A percentile compares a stretch with the other conserved stretches of the same genome.
phyloP scores from a whole-genome alignment of 768 basidiomycete genomes.

The Boletus pseudopeckii region DNA sequence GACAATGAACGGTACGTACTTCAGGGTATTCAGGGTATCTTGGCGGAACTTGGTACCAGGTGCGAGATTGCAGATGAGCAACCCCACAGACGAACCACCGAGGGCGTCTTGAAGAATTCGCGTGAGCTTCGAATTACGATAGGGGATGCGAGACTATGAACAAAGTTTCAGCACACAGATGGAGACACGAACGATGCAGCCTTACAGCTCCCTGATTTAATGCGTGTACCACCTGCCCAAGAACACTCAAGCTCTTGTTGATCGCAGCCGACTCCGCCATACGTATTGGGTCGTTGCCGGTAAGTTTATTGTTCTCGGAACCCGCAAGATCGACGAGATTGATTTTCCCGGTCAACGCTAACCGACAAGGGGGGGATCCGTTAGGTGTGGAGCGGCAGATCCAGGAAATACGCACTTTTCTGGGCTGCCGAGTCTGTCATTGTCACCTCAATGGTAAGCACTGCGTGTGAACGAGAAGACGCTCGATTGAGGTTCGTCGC shows the following conservation, averaged over 20 bases:
- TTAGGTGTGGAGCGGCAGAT: not conserved
- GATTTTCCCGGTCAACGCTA: constrained; percentile 72
- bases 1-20: constrained; percentile 43
- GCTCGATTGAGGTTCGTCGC: constrained; percentile 80
- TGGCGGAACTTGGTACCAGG: constrained; percentile 79
- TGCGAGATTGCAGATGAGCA: constrained; percentile 85
- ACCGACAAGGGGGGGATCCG: not conserved
- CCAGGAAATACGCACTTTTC: constrained; percentile 42
- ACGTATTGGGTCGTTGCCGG: constrained; percentile 82
- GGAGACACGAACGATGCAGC: not conserved
- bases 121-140: constrained; percentile 87
- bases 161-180: constrained; percentile 6
- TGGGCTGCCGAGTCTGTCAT: constrained; percentile 51
- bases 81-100: constrained; percentile 73
- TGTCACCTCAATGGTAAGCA: constrained; percentile 69
- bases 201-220: constrained; percentile 68
- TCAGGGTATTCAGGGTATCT: constrained; percentile 89
- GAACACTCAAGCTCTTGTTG: constrained; percentile 82
- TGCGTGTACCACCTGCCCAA: constrained; percentile 86
- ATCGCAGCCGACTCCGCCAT: constrained; percentile 89
- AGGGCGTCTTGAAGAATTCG: constrained; percentile 88
- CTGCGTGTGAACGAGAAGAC: constrained; percentile 87
- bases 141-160: constrained; percentile 71
- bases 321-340: constrained; percentile 89
- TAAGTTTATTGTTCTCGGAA: constrained; percentile 89